Evolutionary conservation across 2,329 filamentous ascomycete species (phyloP).

Genomic region (Reticulascus tulasneorum): DNA sequence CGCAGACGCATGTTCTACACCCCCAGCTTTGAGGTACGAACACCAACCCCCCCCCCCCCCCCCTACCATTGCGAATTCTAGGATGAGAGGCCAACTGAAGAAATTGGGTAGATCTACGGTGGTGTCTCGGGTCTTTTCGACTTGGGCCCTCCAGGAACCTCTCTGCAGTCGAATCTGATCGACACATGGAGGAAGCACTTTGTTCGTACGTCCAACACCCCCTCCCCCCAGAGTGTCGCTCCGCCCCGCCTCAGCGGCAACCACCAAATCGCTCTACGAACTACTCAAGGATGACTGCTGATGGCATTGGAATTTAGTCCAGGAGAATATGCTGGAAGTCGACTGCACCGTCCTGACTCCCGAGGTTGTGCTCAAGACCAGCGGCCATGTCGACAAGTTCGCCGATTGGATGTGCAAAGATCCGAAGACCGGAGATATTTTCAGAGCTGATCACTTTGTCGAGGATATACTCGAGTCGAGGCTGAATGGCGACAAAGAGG

Average conservation of each 20-base stretch:
- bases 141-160: conserved; percentile 85
- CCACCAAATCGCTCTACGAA: no score
- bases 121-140: conserved; percentile 88
- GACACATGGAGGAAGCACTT: conserved; percentile 93
- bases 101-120: conserved; percentile 89
- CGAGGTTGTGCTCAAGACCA: conserved; percentile 89
- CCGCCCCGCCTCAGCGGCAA: no score
- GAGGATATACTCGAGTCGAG: conserved; percentile 87
- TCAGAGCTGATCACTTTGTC: conserved; percentile 93
- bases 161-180: conserved; percentile 82
- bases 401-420: conserved; percentile 99
- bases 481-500: conserved; percentile 87
- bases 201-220: no score
- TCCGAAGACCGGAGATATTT: conserved; percentile 93
- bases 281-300: no score
- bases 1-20: conserved; percentile 91
- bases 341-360: conserved; percentile 94
- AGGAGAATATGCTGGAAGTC: conserved; percentile 93
- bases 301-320: no score
- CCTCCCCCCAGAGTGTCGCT: no score
- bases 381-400: conserved; percentile 96
- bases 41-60: no score
- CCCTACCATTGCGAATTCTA: no score
- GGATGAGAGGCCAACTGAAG: no score
- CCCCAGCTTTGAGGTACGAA: conserved; percentile 92